Conservation (phyloP, 371 early-diverging fungal species). For the Vittaforma corneae region DNA sequence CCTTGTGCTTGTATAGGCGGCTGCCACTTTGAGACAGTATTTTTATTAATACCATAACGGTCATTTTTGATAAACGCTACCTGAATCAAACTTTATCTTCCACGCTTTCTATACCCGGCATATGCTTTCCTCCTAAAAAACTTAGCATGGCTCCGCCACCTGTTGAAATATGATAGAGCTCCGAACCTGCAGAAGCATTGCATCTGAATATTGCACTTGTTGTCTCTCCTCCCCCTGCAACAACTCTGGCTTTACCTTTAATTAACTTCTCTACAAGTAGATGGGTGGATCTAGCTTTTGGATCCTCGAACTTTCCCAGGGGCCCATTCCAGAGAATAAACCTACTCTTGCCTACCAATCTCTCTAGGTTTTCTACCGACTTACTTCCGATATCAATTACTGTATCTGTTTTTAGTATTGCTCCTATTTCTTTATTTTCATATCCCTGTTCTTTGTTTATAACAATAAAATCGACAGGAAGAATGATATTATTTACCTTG, state of each 20-base stretch:
- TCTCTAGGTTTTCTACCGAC: conserved; percentile 65
- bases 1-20: too few species aligned
- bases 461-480: conserved; percentile 79
- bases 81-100: too few species aligned
- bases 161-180: conserved; percentile 83
- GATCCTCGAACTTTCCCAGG: conserved; percentile 88
- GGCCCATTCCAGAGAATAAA: conserved; percentile 96
- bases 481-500: conserved; percentile 73
- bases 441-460: conserved; percentile 64
- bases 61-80: too few species aligned
- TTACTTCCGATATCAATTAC: conserved; percentile 83
- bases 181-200: conserved; percentile 58
- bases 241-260: conserved; percentile 64
- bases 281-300: conserved; percentile 73
- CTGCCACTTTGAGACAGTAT: too few species aligned
- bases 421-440: conserved; percentile 61
- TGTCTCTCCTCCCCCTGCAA: conserved; percentile 86
- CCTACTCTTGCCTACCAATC: conserved; percentile 67
- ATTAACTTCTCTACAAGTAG: conserved; percentile 68
- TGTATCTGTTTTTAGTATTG: conserved; percentile 23
- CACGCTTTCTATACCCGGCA: conserved; percentile 54
- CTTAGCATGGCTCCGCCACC: conserved; percentile 93
- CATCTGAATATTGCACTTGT: conserved; percentile 85
- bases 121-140: conserved; percentile 73
- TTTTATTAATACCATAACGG: too few species aligned